phyloP scores from a whole-genome alignment of 1,284 basidiomycete genomes.

The Coniferiporia sulphurascens region DNA sequence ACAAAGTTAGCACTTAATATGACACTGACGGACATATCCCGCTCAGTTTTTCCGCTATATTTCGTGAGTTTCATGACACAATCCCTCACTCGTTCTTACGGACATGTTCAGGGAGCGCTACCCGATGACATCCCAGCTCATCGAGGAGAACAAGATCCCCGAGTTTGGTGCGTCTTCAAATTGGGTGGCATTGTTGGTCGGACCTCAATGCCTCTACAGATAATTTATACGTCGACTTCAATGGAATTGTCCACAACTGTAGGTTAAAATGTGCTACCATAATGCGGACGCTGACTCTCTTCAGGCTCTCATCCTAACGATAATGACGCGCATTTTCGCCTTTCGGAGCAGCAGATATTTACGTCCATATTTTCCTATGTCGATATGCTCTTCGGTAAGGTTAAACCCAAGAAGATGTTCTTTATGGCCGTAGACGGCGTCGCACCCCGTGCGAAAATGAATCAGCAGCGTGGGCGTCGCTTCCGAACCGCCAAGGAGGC shows the following conservation, averaged over 20 bases:
- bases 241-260: constrained; percentile 99
- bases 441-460: constrained; percentile 99
- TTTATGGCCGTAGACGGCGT: constrained; percentile 99
- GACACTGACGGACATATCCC: not conserved
- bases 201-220: constrained; percentile 40
- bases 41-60: constrained; percentile 79
- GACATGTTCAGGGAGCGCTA: constrained; percentile 77
- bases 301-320: constrained; percentile 90
- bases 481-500: constrained; percentile 96
- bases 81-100: constrained; percentile 16
- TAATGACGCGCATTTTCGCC: constrained; percentile 90
- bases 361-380: constrained; percentile 97
- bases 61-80: constrained; percentile 47
- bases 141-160: constrained; percentile 95
- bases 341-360: constrained; percentile 96
- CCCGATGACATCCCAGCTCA: constrained; percentile 95
- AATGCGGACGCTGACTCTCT: not conserved
- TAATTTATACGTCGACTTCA: constrained; percentile 93
- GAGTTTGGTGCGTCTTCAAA: constrained; percentile 64
- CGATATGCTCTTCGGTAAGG: constrained; percentile 94
- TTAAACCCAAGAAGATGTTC: constrained; percentile 94
- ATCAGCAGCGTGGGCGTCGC: constrained; percentile 92
- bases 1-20: not conserved
- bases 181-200: not conserved
- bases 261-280: constrained; percentile 27